These are phyloP conservation scores for Sisymbrium altissimum DNA, from an alignment of 345 rosid species.

Conservation along the genomic window DNA sequence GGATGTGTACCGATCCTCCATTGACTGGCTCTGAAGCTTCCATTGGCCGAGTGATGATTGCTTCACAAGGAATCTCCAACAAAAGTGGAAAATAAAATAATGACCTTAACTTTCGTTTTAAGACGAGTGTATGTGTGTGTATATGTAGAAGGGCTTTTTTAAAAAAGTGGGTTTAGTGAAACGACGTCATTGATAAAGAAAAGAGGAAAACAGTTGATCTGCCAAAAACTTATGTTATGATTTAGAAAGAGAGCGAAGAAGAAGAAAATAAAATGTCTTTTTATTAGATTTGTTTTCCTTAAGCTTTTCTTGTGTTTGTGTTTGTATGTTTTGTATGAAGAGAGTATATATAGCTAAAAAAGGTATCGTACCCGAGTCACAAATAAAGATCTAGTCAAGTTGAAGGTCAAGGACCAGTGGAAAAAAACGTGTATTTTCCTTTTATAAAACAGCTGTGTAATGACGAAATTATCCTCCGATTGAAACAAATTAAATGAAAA, in stretches of 20 bases:
- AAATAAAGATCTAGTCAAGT: no score
- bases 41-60: slow-evolving; percentile 28
- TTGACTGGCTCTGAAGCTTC: slow-evolving; percentile 28
- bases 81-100: neutral
- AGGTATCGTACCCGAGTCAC: no score
- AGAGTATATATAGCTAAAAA: no score
- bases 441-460: no score
- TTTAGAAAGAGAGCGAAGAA: neutral
- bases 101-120: neutral
- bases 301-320: no score
- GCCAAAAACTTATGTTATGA: neutral
- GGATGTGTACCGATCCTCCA: slow-evolving; percentile 67
- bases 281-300: no score
- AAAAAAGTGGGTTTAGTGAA: slow-evolving; percentile 13
- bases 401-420: no score
- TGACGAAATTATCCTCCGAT: no score
- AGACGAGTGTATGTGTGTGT: neutral
- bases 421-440: no score
- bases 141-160: neutral
- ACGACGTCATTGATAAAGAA: slow-evolving; percentile 22
- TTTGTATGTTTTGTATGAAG: no score
- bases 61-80: neutral
- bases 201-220: neutral
- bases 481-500: no score
- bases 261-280: no score